These are phyloP conservation scores for Apiotrichum veenhuisii DNA, from an alignment of 1,284 basidiomycete genomes.

Conservation along the genomic window DNA sequence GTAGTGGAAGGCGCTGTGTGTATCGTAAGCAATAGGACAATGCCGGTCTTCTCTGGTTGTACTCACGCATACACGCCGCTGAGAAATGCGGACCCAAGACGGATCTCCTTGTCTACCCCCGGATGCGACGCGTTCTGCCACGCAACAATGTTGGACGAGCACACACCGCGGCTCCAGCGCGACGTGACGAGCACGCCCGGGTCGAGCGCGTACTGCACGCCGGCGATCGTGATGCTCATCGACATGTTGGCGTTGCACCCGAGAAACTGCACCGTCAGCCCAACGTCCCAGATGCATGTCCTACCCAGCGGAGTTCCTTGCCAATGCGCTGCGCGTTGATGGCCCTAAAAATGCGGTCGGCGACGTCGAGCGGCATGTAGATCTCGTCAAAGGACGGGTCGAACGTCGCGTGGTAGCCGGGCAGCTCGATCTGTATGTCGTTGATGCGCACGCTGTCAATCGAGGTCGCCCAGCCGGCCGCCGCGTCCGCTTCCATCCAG, in stretches of 20 bases:
- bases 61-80: constrained; percentile 44
- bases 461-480: constrained; percentile 29
- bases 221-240: constrained; percentile 31
- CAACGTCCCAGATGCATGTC: too few relatives aligned
- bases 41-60: too few relatives aligned
- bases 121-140: constrained; percentile 40
- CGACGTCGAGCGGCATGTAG: constrained; percentile 31
- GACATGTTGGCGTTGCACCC: constrained; percentile 40
- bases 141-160: constrained; percentile 40
- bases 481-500: constrained; percentile 31
- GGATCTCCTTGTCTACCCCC: constrained; percentile 34
- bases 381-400: constrained; percentile 45
- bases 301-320: not conserved
- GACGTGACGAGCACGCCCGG: constrained; percentile 29
- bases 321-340: constrained; percentile 23
- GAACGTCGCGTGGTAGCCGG: constrained; percentile 26
- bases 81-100: constrained; percentile 45
- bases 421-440: constrained; percentile 13
- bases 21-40: not conserved
- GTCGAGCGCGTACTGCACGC: constrained; percentile 32
- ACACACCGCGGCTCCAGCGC: constrained; percentile 22
- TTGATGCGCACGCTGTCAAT: constrained; percentile 31
- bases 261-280: too few relatives aligned
- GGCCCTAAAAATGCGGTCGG: constrained; percentile 27
- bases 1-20: constrained; percentile 37